These are phyloP conservation scores for Penicillium sp. DNA, from an alignment of 2,329 filamentous ascomycete genomes.

Conservation along the genomic window DNA sequence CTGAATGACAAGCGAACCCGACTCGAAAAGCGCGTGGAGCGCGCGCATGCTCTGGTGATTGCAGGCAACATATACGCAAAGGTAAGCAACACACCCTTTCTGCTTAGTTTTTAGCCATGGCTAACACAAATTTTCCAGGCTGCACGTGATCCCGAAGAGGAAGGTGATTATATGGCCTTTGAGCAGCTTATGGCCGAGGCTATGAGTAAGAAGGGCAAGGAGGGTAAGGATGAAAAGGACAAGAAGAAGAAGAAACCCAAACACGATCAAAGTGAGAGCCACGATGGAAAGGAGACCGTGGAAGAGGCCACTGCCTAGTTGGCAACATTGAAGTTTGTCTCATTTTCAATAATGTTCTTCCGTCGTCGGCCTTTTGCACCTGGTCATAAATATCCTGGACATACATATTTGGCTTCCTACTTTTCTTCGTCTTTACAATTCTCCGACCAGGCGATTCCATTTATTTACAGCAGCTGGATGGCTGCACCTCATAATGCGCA, in stretches of 20 bases:
- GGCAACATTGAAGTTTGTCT: too few relatives aligned
- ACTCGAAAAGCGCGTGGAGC: conserved; percentile 81
- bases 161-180: conserved; percentile 98
- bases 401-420: conserved; percentile 14
- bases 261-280: conserved; percentile 24
- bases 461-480: conserved; percentile 6
- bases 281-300: conserved; percentile 13
- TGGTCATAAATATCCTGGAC: conserved; percentile 14
- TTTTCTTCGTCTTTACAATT: neutral
- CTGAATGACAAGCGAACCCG: conserved; percentile 77
- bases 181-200: conserved; percentile 97
- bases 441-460: neutral
- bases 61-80: conserved; percentile 87
- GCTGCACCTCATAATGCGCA: neutral
- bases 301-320: conserved; percentile 16
- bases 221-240: conserved; percentile 77
- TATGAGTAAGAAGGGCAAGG: conserved; percentile 86
- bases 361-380: conserved; percentile 1
- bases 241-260: conserved; percentile 61
- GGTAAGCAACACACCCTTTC: conserved; percentile 53
- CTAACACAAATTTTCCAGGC: conserved; percentile 57
- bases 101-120: neutral
- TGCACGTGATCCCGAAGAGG: conserved; percentile 86
- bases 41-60: conserved; percentile 84
- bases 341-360: neutral